Evolutionary conservation across 2,329 filamentous ascomycete species (phyloP), one percentile per base, ranked within the genome.

Genomic region (Claviceps sorghi): DNA sequence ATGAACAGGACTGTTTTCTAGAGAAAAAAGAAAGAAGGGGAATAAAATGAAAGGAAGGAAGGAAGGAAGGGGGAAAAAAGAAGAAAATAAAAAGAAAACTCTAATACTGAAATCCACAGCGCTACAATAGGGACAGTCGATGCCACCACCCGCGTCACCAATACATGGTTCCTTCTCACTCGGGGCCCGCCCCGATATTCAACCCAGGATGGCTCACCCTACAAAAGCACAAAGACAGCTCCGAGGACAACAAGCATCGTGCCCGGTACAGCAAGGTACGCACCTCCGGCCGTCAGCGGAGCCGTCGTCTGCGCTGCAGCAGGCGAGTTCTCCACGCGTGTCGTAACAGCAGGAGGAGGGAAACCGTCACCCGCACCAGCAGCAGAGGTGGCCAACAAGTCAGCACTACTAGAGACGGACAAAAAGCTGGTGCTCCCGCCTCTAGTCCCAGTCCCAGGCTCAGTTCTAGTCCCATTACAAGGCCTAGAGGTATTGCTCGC

Each of bases 201-300:
- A 30, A 2, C 40, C 43, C n/a, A 10, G 30, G 6, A 22, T 22
- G 22, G 21, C 17, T 17, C 44, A 46, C 19, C 41, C 57, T 64
- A 66, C 55, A 67, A 53, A 41, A 78, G 63, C 59, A 77, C 58
- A 53, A 77, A 64, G 53, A 69, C 66, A 36, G 67, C 68, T 52
- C 64, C 73, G 36, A 74, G 54, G 54, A 62, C 69, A 49, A 74
- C 56, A 47, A 79, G 65, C 55, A 72, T 58, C 17, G 69, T 65
- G 60, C 64, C 64, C 29, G 74, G 69, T 8, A 68, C 66, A 48
- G 66, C 58, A 56, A 75, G 57, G 52, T 62, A 61, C 32, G 63
- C 61, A 51, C 53, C 62, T 48, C 57, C 58, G 30, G 49, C 55
- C 9, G 53, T 48, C 49, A 53, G 55, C 22, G 55, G 56, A 38